Base-by-base conservation (phyloP, 2,329 filamentous ascomycete genomes). In the Sporothrix brunneoviolacea region DNA sequence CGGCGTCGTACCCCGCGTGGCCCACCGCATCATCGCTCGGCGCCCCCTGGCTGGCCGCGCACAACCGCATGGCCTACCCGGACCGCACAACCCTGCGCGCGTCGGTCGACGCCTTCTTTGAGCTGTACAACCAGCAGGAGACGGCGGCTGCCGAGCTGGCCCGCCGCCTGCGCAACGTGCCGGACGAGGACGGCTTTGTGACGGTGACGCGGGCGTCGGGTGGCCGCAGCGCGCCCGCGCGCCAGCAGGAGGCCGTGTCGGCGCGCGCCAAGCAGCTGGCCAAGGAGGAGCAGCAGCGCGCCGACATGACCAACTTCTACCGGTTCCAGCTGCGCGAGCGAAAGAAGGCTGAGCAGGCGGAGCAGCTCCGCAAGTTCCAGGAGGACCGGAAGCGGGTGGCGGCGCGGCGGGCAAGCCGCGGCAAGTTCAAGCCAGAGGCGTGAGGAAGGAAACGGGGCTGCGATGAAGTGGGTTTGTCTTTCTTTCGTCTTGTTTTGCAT, bases 131-230 rank as follows among this genome's bases (percentile, higher is more conserved):
- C 70, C 79, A 63, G 70, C 88, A 74, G 70, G 86, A 78, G 74
- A 81, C 66, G 68, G 84, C 74, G 67, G 83, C 73, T 59, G 76
- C 62, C 57, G 83, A 71, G 69, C 76, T 73, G 63, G 85, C 70
- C 63, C 82, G 80, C 69, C 71, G 78, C 50, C 71, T 84, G 54
- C 82, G 88, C 54, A 84, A 86, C 58, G 83, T 89, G 61, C 89
- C 91, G 0, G 93, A 98, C 65, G 91, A 89, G 62, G 93, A 98
- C 66, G 93, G 93, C 2, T 98, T 98, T 65, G 79, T 97, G 43
- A 97, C 91, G 4, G 93, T 98, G 21, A 86, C 84, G 2, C 79
- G 87, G 49, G 90, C 90, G 22, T 90, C 90, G 27, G 86, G 87
- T 35, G 74, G 84, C 52, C 76, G 76, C 7, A 44, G 44, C 30